These are phyloP conservation scores for Phalaenopsis hybrid DNA, from an alignment of 116 monocot genomes.

Conservation along the genomic window DNA sequence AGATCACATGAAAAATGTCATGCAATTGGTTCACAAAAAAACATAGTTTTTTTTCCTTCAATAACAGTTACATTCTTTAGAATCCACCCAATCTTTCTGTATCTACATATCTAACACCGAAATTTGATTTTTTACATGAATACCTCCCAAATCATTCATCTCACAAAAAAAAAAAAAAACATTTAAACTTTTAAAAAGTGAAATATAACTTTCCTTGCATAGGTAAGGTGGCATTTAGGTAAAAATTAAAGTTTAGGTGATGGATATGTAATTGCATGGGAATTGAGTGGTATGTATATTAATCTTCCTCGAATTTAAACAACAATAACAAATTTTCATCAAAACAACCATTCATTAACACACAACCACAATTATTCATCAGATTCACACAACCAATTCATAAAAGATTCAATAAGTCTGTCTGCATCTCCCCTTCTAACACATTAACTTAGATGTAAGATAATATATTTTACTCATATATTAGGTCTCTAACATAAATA, in stretches of 20 bases:
- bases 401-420: neutral
- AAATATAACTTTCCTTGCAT: too few relatives aligned
- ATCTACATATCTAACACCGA: too few relatives aligned
- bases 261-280: too few relatives aligned
- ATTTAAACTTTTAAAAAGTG: too few relatives aligned
- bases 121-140: too few relatives aligned
- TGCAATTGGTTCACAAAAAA: neutral
- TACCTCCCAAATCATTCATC: too few relatives aligned
- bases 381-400: neutral
- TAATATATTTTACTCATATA: neutral
- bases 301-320: too few relatives aligned
- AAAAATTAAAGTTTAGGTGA: too few relatives aligned
- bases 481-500: neutral
- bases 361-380: neutral
- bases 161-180: too few relatives aligned
- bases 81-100: neutral
- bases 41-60: neutral
- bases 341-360: neutral
- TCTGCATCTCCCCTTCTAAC: neutral
- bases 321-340: neutral
- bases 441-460: neutral
- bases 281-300: too few relatives aligned
- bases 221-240: too few relatives aligned
- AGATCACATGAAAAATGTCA: neutral
- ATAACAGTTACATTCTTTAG: neutral